Evolutionary conservation across 2,329 filamentous ascomycete species (phyloP).

Genomic region (Amphichorda felina): DNA sequence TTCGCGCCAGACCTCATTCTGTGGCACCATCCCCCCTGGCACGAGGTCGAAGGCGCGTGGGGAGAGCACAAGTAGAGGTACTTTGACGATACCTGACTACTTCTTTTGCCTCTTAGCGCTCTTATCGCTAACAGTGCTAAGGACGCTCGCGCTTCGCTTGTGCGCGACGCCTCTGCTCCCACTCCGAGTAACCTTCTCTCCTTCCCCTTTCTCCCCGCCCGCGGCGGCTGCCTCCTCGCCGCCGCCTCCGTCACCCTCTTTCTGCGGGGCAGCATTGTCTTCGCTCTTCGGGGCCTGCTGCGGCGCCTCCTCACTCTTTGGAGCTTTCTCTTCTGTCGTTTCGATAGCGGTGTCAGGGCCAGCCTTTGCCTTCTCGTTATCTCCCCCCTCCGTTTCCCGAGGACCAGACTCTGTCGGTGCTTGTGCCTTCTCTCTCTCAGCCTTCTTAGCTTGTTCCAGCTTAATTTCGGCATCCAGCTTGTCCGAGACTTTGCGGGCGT

Average conservation of each 20-base stretch:
- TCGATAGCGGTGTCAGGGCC: not conserved
- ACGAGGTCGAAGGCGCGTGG: no score
- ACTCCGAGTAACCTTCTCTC: constrained; percentile 7
- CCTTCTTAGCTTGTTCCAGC: constrained; percentile 44
- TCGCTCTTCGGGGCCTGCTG: no score
- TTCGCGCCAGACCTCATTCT: no score
- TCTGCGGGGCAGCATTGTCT: no score
- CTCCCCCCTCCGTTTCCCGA: constrained; percentile 5
- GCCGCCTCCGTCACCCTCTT: constrained; percentile 13
- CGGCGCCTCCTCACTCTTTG: not conserved
- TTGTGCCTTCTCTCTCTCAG: constrained; percentile 19
- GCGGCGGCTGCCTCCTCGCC: constrained; percentile 2
- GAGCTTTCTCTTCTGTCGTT: not conserved
- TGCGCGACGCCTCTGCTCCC: constrained; percentile 33
- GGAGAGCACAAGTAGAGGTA: constrained; percentile 14
- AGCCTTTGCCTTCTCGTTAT: not conserved
- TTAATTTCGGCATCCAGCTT: constrained; percentile 64
- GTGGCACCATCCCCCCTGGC: no score
- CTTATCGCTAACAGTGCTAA: constrained; percentile 59
- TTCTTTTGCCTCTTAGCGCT: constrained; percentile 47
- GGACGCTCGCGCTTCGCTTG: constrained; percentile 74
- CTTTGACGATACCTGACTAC: constrained; percentile 14
- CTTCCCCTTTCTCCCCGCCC: constrained; percentile 8
- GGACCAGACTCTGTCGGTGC: constrained; percentile 2
- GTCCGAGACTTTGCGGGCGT: constrained; percentile 62